phyloP scores from a whole-genome alignment of 306 rosid genomes.

The Prunus padus region DNA sequence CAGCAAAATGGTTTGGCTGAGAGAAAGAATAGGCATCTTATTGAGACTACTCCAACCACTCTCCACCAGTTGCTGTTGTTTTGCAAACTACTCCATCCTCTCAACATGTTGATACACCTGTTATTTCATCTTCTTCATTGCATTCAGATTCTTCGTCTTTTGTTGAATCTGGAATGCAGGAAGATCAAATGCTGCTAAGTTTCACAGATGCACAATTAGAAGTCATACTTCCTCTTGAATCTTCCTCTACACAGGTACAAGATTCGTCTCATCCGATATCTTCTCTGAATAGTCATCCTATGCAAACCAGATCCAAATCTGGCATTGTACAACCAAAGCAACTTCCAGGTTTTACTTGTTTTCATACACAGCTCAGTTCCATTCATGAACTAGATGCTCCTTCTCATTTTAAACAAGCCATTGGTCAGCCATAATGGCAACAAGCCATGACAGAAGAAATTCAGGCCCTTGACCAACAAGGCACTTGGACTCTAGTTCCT shows the following conservation, averaged over 20 bases:
- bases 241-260: background rate
- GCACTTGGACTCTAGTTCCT: background rate
- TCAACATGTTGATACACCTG: accelerated
- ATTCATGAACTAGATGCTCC: accelerated
- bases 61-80: too few species aligned
- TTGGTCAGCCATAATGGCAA: background rate
- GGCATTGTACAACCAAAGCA: background rate
- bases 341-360: background rate
- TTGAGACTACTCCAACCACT: too few species aligned
- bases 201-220: background rate
- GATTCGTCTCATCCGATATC: too few species aligned
- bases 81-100: accelerated
- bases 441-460: background rate
- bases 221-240: background rate
- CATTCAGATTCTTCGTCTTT: too few species aligned
- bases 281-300: background rate
- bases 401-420: background rate
- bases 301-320: background rate
- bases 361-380: background rate
- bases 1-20: background rate
- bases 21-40: too few species aligned
- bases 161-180: background rate
- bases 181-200: too few species aligned
- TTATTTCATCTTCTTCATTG: too few species aligned
- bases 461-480: background rate